These are phyloP conservation scores for Coffea canephora DNA, from an alignment of 257 asterid genomes.

Conservation along the genomic window DNA sequence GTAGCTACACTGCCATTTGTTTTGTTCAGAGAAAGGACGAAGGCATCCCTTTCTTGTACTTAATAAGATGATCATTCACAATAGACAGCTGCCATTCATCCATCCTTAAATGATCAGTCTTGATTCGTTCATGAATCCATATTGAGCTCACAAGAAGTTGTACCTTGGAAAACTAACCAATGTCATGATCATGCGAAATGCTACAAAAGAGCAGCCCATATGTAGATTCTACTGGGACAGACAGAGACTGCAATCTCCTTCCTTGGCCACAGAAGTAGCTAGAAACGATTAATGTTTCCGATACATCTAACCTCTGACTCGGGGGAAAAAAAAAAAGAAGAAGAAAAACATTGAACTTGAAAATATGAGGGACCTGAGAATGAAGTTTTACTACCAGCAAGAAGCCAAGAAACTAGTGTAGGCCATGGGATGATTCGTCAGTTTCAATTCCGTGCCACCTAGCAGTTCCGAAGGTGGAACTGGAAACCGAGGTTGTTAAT, in stretches of 20 bases:
- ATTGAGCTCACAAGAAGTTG: background rate
- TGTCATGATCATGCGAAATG: constrained; percentile 1
- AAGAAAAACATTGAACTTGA: background rate
- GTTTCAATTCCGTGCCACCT: background rate
- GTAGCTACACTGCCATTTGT: background rate
- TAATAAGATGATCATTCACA: background rate
- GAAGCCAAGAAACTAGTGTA: background rate
- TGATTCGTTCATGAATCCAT: constrained; percentile 7
- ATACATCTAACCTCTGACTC: background rate
- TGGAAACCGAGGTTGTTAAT: background rate
- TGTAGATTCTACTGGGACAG: constrained; percentile 1
- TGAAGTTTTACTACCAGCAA: background rate
- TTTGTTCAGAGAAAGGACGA: background rate
- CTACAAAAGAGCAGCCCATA: constrained; percentile 17
- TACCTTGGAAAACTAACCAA: background rate
- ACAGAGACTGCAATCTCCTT: background rate
- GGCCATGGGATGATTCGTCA: background rate
- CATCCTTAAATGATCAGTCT: background rate
- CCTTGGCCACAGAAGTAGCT: background rate
- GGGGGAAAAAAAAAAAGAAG: no score
- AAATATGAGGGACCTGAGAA: background rate
- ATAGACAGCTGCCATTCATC: constrained; percentile 2
- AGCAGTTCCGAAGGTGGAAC: background rate
- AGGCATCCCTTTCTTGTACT: background rate
- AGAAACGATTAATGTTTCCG: background rate